phyloP scores from a whole-genome alignment of 139 green algal genomes.

The Chlamydomonas schloesseri region DNA sequence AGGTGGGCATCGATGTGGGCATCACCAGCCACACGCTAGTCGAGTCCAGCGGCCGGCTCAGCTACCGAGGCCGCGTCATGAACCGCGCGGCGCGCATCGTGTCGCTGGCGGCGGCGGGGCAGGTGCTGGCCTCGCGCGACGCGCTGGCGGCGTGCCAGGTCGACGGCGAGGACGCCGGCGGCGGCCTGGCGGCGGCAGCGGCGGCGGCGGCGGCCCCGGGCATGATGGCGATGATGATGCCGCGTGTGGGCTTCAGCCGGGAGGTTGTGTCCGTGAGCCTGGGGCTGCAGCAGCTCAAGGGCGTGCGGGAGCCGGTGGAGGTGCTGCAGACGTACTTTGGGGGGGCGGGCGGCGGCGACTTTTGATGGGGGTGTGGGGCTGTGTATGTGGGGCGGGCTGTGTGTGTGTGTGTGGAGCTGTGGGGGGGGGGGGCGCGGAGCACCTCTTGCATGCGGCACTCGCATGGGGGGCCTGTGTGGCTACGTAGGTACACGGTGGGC shows the following conservation, averaged over 20 bases:
- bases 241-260: not conserved
- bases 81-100: constrained; percentile 38
- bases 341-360: too few relatives aligned
- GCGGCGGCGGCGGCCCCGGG: too few relatives aligned
- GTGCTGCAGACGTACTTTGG: not conserved
- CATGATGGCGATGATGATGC: too few relatives aligned
- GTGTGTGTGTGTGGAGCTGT: too few relatives aligned
- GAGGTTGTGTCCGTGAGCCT: not conserved
- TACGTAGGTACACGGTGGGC: too few relatives aligned
- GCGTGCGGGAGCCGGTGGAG: not conserved
- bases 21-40: not conserved
- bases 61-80: constrained; percentile 40
- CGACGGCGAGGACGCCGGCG: not conserved
- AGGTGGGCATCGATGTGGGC: not conserved
- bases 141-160: not conserved
- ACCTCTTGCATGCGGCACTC: too few relatives aligned
- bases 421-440: too few relatives aligned
- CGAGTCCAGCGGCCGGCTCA: constrained; percentile 20
- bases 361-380: too few relatives aligned
- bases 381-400: too few relatives aligned
- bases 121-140: not conserved
- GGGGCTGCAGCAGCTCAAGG: not conserved
- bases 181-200: too few relatives aligned
- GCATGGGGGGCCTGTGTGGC: too few relatives aligned
- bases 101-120: not conserved